Conservation (phyloP, 352 stramenopile genomes). For the Phytophthora tentaculata region DNA sequence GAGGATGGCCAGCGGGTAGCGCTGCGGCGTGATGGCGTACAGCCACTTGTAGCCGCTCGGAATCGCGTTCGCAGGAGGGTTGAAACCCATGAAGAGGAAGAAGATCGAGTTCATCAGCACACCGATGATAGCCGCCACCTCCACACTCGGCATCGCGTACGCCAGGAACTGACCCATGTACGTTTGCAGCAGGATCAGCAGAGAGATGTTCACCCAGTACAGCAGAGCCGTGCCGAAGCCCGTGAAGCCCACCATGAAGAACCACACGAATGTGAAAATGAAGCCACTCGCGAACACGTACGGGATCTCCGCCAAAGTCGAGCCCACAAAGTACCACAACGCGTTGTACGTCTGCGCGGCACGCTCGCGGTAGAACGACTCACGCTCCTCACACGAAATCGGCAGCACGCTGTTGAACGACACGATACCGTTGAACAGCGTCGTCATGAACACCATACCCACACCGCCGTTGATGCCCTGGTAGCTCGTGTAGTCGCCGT, state of each 20-base stretch:
- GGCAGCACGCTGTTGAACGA: constrained; percentile 38
- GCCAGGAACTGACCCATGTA: constrained; percentile 48
- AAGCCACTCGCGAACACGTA: constrained; percentile 50
- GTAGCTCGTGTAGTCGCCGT: constrained; percentile 47
- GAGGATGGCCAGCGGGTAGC: constrained; percentile 31
- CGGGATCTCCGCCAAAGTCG: constrained; percentile 85
- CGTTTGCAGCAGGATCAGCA: constrained; percentile 42
- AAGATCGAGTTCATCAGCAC: constrained; percentile 37
- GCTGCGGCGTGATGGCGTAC: constrained; percentile 39
- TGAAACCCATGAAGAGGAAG: constrained; percentile 40
- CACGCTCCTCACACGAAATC: constrained; percentile 30
- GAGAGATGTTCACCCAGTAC: constrained; percentile 41
- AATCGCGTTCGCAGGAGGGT: constrained; percentile 30
- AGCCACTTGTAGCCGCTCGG: constrained; percentile 34
- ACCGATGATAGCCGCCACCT: constrained; percentile 31
- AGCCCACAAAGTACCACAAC: constrained; percentile 75
- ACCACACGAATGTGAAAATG: constrained; percentile 46
- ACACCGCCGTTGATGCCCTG: constrained; percentile 43
- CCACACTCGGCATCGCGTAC: constrained; percentile 29
- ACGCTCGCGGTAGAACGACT: constrained; percentile 81
- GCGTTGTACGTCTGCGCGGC: constrained; percentile 85
- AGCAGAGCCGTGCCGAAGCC: constrained; percentile 34
- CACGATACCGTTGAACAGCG: constrained; percentile 83
- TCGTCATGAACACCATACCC: constrained; percentile 51
- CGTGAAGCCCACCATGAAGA: constrained; percentile 48